Evolutionary conservation across 2,329 filamentous ascomycete genomes (phyloP).

Genomic region (Paecilomyces sp.): DNA sequence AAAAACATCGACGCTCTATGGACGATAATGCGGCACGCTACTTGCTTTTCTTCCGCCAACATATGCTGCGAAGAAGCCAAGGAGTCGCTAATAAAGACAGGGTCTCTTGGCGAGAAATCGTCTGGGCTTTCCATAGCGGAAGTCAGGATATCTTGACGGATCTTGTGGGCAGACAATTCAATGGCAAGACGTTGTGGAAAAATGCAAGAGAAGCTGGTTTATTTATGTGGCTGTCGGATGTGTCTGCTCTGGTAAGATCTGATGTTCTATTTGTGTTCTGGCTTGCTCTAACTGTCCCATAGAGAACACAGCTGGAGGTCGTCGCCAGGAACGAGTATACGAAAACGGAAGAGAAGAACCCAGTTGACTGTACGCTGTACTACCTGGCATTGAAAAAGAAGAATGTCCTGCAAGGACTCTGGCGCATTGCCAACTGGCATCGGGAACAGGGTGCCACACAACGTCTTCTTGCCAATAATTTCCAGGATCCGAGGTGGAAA

Average conservation of each 20-base stretch:
- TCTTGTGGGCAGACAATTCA: slow-evolving; percentile 72
- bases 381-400: slow-evolving; percentile 92
- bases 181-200: slow-evolving; percentile 74
- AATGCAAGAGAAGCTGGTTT: slow-evolving; percentile 79
- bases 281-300: slow-evolving; percentile 6
- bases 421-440: slow-evolving; percentile 90
- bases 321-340: slow-evolving; percentile 92
- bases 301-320: slow-evolving; percentile 77
- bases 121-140: slow-evolving; percentile 38
- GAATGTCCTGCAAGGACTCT: slow-evolving; percentile 78
- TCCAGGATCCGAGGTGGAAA: slow-evolving; percentile 77
- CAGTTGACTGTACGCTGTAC: slow-evolving; percentile 81
- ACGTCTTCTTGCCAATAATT: slow-evolving; percentile 81
- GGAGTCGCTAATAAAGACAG: slow-evolving; percentile 56
- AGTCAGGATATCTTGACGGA: slow-evolving; percentile 84
- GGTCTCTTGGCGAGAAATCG: slow-evolving; percentile 46
- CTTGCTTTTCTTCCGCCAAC: slow-evolving; percentile 78
- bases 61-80: slow-evolving; percentile 62
- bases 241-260: slow-evolving; percentile 61
- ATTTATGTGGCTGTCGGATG: slow-evolving; percentile 89
- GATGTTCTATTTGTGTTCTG: background rate
- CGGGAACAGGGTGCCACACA: slow-evolving; percentile 76
- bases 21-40: slow-evolving; percentile 86
- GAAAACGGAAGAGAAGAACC: slow-evolving; percentile 77
- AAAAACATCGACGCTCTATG: slow-evolving; percentile 79